A percentile compares a stretch with the other conserved stretches of the same genome.
phyloP scores from a whole-genome alignment of 2,329 filamentous ascomycete genomes.

The Trichothecium sympodiale region DNA sequence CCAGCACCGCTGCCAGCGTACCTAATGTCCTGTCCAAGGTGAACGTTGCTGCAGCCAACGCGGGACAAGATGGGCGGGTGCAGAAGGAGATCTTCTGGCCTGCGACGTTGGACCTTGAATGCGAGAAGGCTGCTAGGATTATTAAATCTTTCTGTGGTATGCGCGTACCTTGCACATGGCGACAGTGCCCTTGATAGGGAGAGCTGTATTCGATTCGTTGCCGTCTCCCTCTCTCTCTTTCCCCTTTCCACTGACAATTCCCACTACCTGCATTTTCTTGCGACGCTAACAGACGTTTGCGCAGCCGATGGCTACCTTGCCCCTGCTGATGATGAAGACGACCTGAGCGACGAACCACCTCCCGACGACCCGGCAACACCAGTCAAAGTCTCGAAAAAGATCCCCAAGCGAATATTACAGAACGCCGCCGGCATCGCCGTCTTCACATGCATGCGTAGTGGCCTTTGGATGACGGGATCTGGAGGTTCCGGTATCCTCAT shows the following conservation, averaged over 20 bases:
- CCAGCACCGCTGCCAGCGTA: slow-evolving; percentile 9
- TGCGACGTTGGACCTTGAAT: slow-evolving; percentile 74
- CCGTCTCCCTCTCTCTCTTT: neutral
- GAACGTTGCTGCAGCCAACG: slow-evolving; percentile 22
- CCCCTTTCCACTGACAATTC: neutral
- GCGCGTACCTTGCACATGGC: slow-evolving; percentile 4
- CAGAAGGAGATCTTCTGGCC: slow-evolving; percentile 70
- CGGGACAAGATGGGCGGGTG: slow-evolving; percentile 11
- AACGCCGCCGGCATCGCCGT: slow-evolving; percentile 86
- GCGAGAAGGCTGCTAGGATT: slow-evolving; percentile 83
- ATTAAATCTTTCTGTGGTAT: slow-evolving; percentile 81
- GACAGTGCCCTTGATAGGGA: too few relatives aligned
- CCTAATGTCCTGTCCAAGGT: slow-evolving; percentile 15
- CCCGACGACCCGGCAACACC: slow-evolving; percentile 33
- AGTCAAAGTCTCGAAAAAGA: slow-evolving; percentile 59
- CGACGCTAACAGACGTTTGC: slow-evolving; percentile 9
- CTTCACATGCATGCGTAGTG: slow-evolving; percentile 92
- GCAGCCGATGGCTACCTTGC: slow-evolving; percentile 46
- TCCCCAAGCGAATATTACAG: slow-evolving; percentile 73
- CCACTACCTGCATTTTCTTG: too few relatives aligned
- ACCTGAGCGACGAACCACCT: slow-evolving; percentile 12
- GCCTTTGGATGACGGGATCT: slow-evolving; percentile 82
- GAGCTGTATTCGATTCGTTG: neutral
- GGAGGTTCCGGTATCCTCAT: slow-evolving; percentile 83
- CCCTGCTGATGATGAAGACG: slow-evolving; percentile 25